Conservation (phyloP, 257 asterid genomes). For the Nicotiana paniculata region DNA sequence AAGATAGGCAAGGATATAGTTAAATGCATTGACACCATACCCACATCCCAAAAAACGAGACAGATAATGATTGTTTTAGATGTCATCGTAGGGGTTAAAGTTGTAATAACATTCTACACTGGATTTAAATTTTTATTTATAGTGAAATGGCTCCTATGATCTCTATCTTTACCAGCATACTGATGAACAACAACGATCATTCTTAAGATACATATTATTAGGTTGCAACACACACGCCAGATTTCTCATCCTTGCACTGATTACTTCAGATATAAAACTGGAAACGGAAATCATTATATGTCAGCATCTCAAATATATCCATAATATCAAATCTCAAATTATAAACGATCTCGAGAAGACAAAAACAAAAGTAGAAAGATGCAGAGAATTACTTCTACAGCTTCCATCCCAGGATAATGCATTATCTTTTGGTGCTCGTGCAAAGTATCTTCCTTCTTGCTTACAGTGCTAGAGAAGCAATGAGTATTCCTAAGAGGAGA, state of each 20-base stretch:
- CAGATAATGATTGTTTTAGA: not conserved
- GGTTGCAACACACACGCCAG: not conserved
- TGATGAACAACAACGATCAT: not conserved
- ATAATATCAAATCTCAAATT: not conserved
- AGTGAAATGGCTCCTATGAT: not conserved
- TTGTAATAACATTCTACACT: not conserved
- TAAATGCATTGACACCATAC: not conserved
- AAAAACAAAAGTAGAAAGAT: not conserved
- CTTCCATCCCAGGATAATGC: conserved; percentile 32
- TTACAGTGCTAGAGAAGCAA: conserved; percentile 19
- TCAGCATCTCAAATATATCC: not conserved
- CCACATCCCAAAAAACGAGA: not conserved
- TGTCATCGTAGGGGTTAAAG: not conserved
- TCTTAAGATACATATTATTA: not conserved
- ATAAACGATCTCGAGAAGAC: not conserved
- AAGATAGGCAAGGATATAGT: not conserved
- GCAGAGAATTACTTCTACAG: conserved; percentile 54
- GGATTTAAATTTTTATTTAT: not conserved
- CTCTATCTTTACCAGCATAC: not conserved
- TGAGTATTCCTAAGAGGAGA: conserved; percentile 56
- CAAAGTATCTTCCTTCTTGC: conserved; percentile 29
- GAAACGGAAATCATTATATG: not conserved
- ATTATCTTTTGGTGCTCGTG: conserved; percentile 33
- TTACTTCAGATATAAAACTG: not conserved
- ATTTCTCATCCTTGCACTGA: not conserved